Evolutionary conservation across 768 basidiomycete genomes (phyloP).

Genomic region (Termitomyces sp.): DNA sequence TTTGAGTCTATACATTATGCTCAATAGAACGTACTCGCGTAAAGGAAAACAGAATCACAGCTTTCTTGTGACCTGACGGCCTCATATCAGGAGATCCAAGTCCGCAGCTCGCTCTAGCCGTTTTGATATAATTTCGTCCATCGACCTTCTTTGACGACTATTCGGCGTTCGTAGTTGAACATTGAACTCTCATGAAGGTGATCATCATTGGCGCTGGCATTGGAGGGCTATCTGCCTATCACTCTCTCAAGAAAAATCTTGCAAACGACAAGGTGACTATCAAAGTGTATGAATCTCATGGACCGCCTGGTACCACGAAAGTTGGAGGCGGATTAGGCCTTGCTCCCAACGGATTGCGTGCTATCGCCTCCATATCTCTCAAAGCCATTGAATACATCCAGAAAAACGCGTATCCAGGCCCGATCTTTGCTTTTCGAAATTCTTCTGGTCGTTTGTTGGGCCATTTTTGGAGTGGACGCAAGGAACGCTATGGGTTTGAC

Average conservation of each 20-base stretch:
- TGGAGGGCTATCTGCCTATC: conserved; percentile 30
- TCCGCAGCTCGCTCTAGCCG: neutral
- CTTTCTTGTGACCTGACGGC: neutral
- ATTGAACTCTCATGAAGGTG: conserved; percentile 23
- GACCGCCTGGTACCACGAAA: conserved; percentile 24
- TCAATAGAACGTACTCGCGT: neutral
- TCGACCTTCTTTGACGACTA: neutral
- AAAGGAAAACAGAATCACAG: neutral
- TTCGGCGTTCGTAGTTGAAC: neutral
- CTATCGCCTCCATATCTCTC: conserved; percentile 27
- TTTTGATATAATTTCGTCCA: conserved; percentile 9
- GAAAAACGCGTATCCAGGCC: conserved; percentile 12
- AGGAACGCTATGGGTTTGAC: conserved; percentile 29
- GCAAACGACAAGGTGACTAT: conserved; percentile 14
- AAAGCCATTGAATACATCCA: conserved; percentile 29
- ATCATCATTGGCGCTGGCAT: conserved; percentile 34
- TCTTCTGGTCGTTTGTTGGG: conserved; percentile 34
- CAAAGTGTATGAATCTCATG: conserved; percentile 30
- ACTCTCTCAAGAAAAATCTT: conserved; percentile 32
- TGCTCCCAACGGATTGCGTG: conserved; percentile 36
- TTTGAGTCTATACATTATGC: neutral
- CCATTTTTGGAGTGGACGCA: conserved; percentile 22
- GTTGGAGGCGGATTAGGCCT: conserved; percentile 36
- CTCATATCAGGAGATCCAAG: neutral
- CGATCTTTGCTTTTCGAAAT: conserved; percentile 20